These are phyloP conservation scores for Phytophthora foliorum DNA, from an alignment of 352 stramenopile genomes.

Conservation along the genomic window DNA sequence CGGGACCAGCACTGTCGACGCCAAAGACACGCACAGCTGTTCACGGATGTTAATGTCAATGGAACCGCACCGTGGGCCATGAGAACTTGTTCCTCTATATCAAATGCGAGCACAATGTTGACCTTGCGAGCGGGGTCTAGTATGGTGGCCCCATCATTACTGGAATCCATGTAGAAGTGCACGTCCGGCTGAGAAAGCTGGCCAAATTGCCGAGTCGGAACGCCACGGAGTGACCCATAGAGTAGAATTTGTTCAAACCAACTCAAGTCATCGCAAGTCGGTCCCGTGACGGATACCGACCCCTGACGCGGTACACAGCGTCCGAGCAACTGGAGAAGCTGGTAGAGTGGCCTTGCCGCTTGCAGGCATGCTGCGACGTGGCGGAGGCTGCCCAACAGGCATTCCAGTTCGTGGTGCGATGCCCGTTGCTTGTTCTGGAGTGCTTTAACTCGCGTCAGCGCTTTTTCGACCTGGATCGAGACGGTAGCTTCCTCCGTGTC, in stretches of 20 bases:
- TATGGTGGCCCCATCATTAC: neutral
- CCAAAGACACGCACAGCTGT: neutral
- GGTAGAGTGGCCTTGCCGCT: neutral
- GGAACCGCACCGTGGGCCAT: neutral
- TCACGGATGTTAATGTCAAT: constrained; percentile 8
- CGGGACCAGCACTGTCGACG: neutral
- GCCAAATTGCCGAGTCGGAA: neutral
- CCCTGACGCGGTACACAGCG: neutral
- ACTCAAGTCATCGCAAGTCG: neutral
- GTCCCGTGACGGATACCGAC: neutral
- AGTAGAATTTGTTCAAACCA: neutral
- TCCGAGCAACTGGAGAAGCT: neutral
- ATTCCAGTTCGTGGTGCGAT: neutral
- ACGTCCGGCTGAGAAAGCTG: neutral
- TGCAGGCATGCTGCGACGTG: neutral
- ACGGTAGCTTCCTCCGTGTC: neutral
- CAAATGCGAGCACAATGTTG: neutral
- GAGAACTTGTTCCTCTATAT: neutral
- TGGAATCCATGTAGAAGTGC: constrained; percentile 5
- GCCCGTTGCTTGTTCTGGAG: neutral
- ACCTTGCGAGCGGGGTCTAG: neutral
- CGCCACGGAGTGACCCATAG: neutral
- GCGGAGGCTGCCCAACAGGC: neutral
- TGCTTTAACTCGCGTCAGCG: neutral
- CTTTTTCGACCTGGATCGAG: neutral